These are phyloP conservation scores for Colletotrichum siamense DNA, from an alignment of 2,329 filamentous ascomycete species.

Conservation along the genomic window DNA sequence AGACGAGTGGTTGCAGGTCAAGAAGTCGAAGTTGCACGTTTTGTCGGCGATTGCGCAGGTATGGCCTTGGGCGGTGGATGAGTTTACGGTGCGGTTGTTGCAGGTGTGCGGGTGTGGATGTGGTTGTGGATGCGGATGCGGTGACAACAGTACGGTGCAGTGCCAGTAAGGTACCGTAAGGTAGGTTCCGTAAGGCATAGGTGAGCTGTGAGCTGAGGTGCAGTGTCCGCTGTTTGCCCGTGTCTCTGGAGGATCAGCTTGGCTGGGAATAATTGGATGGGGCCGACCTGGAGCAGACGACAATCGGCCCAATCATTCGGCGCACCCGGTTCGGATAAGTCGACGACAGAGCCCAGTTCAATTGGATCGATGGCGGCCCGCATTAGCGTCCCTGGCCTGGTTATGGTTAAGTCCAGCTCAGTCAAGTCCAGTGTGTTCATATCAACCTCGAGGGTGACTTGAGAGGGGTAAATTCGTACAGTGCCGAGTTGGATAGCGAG, in stretches of 20 bases:
- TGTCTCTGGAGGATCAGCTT: neutral
- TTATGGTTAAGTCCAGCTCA: neutral
- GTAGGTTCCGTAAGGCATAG: neutral
- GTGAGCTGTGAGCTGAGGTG: neutral
- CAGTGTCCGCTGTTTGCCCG: neutral
- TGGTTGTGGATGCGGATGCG: neutral
- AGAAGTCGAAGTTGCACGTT: neutral
- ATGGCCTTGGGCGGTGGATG: neutral
- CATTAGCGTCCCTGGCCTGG: constrained; percentile 4
- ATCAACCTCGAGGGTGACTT: neutral
- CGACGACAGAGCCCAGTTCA: neutral
- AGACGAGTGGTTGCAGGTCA: neutral
- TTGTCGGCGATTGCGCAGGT: neutral
- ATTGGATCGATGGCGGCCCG: neutral
- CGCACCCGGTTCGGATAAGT: constrained; percentile 2
- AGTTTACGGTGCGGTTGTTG: neutral
- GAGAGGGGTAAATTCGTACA: neutral
- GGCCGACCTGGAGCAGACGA: neutral
- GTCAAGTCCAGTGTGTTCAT: neutral
- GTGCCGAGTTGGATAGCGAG: neutral
- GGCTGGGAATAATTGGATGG: constrained; percentile 8
- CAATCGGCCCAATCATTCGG: constrained; percentile 17
- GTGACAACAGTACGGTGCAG: constrained; percentile 4
- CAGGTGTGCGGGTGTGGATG: neutral
- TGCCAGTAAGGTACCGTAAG: neutral